phyloP scores from a whole-genome alignment of 192 early-diverging fungal species.

The Glomus cerebriforme region DNA sequence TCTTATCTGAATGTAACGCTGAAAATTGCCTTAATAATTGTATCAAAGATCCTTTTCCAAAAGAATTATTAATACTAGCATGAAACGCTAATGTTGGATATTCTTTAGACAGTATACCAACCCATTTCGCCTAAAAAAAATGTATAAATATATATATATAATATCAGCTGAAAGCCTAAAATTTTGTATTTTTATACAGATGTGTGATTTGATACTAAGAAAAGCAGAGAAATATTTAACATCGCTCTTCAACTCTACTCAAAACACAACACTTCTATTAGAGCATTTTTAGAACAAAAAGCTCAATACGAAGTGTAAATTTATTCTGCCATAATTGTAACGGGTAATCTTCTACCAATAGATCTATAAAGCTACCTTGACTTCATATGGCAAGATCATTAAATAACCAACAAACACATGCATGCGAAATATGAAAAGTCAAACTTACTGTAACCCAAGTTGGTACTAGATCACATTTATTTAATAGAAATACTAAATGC shows the following conservation, averaged over 20 bases:
- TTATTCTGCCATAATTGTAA: slow-evolving; percentile 62
- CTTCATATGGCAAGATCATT: slow-evolving; percentile 39
- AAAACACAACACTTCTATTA: not conserved
- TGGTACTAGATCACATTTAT: slow-evolving; percentile 99
- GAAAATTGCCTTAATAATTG: slow-evolving; percentile 98
- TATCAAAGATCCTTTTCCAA: slow-evolving; percentile 97
- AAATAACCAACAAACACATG: not conserved
- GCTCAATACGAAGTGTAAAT: slow-evolving; percentile 35
- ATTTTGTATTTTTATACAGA: not conserved
- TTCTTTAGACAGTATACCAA: slow-evolving; percentile 84
- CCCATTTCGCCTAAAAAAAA: slow-evolving; percentile 80
- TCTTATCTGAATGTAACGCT: slow-evolving; percentile 92
- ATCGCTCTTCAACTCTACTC: slow-evolving; percentile 29
- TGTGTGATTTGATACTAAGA: slow-evolving; percentile 33
- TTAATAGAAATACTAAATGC: slow-evolving; percentile 93
- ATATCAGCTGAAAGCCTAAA: not conserved
- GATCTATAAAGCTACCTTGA: slow-evolving; percentile 44
- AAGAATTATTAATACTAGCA: slow-evolving; percentile 97
- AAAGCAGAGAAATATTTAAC: slow-evolving; percentile 10
- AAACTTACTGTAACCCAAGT: slow-evolving; percentile 94
- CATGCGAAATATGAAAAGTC: not conserved
- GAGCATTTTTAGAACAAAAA: slow-evolving; percentile 55
- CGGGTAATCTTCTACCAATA: slow-evolving; percentile 37
- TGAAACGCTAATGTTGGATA: slow-evolving; percentile 98
- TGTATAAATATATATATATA: not conserved